phyloP scores from a whole-genome alignment of 139 green algal species.

The Trebouxia sp. region DNA sequence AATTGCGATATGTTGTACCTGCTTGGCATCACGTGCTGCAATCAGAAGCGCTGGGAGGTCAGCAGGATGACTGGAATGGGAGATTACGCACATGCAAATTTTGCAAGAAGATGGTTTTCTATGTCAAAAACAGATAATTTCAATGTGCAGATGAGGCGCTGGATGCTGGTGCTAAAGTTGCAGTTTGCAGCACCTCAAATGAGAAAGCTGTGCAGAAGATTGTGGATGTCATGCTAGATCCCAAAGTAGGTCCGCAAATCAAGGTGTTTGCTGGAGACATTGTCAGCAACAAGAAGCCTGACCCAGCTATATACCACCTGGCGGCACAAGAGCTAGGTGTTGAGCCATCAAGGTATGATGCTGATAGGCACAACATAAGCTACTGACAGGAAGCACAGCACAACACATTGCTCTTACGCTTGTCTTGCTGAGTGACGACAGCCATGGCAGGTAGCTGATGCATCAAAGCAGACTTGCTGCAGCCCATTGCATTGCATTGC shows the following conservation, averaged over 20 bases:
- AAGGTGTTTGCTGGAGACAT: conserved; percentile 84
- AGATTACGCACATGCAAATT: too few relatives aligned
- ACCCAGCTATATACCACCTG: conserved; percentile 94
- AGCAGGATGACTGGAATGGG: too few relatives aligned
- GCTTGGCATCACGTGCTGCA: too few relatives aligned
- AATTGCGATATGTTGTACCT: too few relatives aligned
- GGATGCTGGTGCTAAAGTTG: conserved; percentile 80
- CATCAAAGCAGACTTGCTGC: too few relatives aligned
- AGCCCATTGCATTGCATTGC: too few relatives aligned
- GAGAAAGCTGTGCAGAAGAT: conserved; percentile 95
- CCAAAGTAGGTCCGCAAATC: conserved; percentile 69
- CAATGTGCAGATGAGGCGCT: conserved; percentile 78
- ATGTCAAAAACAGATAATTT: too few relatives aligned
- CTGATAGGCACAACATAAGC: too few relatives aligned
- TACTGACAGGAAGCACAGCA: too few relatives aligned
- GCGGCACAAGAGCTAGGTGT: conserved; percentile 82
- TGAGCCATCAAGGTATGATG: conserved; percentile 59
- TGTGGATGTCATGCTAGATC: conserved; percentile 84
- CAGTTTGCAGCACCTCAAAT: conserved; percentile 98
- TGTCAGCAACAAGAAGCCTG: conserved; percentile 97
- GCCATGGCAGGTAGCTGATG: neutral
- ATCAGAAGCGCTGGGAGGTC: too few relatives aligned
- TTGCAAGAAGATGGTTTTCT: neutral
- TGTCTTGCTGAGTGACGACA: neutral
- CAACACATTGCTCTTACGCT: too few relatives aligned